Percentiles rank a stretch among this genome's conserved stretches.
phyloP scores from a whole-genome alignment of 306 rosid genomes.

The Ormosia emarginata region DNA sequence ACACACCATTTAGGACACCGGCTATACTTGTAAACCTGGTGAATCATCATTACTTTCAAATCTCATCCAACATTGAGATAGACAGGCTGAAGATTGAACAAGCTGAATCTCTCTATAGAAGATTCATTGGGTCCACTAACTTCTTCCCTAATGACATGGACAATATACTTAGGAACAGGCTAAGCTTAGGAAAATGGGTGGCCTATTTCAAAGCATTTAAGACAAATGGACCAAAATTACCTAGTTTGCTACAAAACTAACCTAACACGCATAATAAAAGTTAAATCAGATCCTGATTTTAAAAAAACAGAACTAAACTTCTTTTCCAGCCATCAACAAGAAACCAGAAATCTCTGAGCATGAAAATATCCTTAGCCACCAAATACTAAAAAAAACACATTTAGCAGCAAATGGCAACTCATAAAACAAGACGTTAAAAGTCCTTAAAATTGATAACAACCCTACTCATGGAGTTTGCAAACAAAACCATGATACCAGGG shows the following conservation, averaged over 20 bases:
- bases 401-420: too few species aligned
- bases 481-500: neutral
- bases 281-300: too few species aligned
- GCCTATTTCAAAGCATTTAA: constrained; percentile 61
- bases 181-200: constrained; percentile 87
- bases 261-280: too few species aligned
- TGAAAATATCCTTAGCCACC: too few species aligned
- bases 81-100: constrained; percentile 58
- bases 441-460: neutral
- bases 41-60: constrained; percentile 23
- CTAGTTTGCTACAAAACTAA: too few species aligned
- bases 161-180: constrained; percentile 52
- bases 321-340: too few species aligned
- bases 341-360: too few species aligned
- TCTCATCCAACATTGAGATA: constrained; percentile 52
- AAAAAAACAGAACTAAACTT: too few species aligned
- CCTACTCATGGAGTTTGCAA: neutral
- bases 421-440: neutral
- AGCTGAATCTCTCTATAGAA: constrained; percentile 67
- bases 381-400: too few species aligned
- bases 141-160: constrained; percentile 76
- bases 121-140: constrained; percentile 59
- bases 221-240: neutral
- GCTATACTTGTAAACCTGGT: constrained; percentile 76
- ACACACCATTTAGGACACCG: constrained; percentile 49